These are phyloP conservation scores for Apiotrichum gracile DNA, from an alignment of 1,284 basidiomycete species.

Conservation along the genomic window DNA sequence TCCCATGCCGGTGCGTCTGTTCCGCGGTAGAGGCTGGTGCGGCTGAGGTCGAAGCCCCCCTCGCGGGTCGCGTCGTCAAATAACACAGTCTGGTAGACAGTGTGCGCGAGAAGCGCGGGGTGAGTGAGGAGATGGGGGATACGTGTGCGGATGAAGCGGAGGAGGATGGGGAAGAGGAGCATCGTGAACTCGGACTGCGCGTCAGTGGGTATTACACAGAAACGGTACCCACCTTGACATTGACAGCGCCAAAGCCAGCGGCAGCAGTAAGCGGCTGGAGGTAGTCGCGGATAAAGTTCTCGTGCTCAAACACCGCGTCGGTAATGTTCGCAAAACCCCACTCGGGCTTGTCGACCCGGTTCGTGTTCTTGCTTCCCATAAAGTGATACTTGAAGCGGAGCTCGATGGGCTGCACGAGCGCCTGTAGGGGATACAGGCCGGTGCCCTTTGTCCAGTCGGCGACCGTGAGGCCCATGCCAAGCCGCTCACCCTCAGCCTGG, in stretches of 20 bases:
- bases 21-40: constrained; percentile 44
- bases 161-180: constrained; percentile 63
- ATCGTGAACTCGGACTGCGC: constrained; percentile 67
- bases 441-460: constrained; percentile 28
- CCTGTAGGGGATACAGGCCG: constrained; percentile 71
- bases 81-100: constrained; percentile 80
- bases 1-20: constrained; percentile 53
- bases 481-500: constrained; percentile 56
- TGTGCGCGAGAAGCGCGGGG: constrained; percentile 85
- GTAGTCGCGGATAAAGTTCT: constrained; percentile 66
- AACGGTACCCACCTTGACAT: constrained; percentile 61
- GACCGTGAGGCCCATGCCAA: constrained; percentile 1
- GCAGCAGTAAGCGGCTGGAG: constrained; percentile 65
- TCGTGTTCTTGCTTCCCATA: constrained; percentile 77
- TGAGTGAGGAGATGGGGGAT: constrained; percentile 69
- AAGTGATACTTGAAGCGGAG: constrained; percentile 95
- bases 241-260: constrained; percentile 59
- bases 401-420: constrained; percentile 76
- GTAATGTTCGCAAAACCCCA: constrained; percentile 93
- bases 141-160: constrained; percentile 65
- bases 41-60: constrained; percentile 61
- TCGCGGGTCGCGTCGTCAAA: constrained; percentile 81
- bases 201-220: constrained; percentile 2
- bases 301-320: constrained; percentile 75
- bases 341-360: constrained; percentile 94